Conservation (phyloP, 345 rosid genomes). For the Populus davidiana region DNA sequence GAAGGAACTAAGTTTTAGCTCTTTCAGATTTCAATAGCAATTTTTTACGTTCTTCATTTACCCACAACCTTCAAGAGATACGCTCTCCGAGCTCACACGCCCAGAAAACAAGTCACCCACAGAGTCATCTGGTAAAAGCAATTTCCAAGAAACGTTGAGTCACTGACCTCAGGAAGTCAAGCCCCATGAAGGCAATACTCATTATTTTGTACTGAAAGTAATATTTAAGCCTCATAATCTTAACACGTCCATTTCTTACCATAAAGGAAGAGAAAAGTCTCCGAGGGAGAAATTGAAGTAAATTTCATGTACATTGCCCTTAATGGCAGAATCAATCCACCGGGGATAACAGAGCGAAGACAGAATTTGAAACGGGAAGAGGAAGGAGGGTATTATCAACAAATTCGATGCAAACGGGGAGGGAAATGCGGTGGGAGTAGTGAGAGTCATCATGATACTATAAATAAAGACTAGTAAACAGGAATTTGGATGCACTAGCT, state of each 20-base stretch:
- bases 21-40: neutral
- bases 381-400: no score
- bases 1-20: neutral
- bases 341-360: no score
- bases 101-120: slow-evolving; percentile 4
- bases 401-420: no score
- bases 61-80: neutral
- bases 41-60: slow-evolving; percentile 3
- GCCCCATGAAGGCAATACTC: neutral
- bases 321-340: no score
- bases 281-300: neutral
- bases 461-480: no score
- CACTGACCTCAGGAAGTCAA: neutral
- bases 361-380: no score
- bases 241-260: neutral
- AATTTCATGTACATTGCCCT: neutral
- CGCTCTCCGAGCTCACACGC: neutral
- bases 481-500: no score
- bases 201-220: neutral
- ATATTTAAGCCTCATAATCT: slow-evolving; percentile 1
- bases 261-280: neutral
- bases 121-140: neutral
- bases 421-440: no score
- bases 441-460: no score
- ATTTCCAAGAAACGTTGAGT: neutral